Conservation (phyloP, 768 basidiomycete genomes). For the Kwoniella mangroviensis region DNA sequence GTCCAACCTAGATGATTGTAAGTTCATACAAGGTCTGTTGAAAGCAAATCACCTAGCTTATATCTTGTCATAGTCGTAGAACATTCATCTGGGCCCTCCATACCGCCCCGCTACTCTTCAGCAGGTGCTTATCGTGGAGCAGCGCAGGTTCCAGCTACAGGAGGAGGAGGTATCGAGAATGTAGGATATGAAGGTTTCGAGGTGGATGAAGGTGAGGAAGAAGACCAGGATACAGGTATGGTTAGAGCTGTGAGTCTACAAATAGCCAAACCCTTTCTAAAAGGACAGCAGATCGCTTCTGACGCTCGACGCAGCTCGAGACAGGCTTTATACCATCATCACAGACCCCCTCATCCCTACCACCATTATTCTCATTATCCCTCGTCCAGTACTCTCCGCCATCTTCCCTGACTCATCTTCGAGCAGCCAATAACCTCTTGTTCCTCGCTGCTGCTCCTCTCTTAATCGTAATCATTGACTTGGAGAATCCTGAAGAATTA, state of each 20-base stretch:
- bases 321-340: slow-evolving; percentile 56
- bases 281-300: slow-evolving; percentile 34
- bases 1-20: slow-evolving; percentile 51
- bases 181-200: slow-evolving; percentile 90
- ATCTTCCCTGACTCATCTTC: slow-evolving; percentile 78
- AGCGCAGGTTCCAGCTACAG: slow-evolving; percentile 52
- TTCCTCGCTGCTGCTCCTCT: slow-evolving; percentile 81
- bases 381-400: slow-evolving; percentile 84
- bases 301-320: slow-evolving; percentile 53
- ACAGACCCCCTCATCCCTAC: slow-evolving; percentile 30
- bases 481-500: slow-evolving; percentile 84
- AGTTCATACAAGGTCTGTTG: slow-evolving; percentile 1
- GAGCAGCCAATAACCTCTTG: slow-evolving; percentile 82
- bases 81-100: slow-evolving; percentile 69
- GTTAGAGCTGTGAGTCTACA: slow-evolving; percentile 59
- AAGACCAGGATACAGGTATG: slow-evolving; percentile 60
- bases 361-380: slow-evolving; percentile 53
- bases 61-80: slow-evolving; percentile 71
- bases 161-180: slow-evolving; percentile 54
- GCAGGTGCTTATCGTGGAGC: slow-evolving; percentile 30
- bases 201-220: slow-evolving; percentile 64
- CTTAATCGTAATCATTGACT: slow-evolving; percentile 81
- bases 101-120: slow-evolving; percentile 34
- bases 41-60: neutral
- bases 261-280: no score